Evolutionary conservation across 2,329 filamentous ascomycete genomes (phyloP).

Genomic region (Xylariaceae sp.): DNA sequence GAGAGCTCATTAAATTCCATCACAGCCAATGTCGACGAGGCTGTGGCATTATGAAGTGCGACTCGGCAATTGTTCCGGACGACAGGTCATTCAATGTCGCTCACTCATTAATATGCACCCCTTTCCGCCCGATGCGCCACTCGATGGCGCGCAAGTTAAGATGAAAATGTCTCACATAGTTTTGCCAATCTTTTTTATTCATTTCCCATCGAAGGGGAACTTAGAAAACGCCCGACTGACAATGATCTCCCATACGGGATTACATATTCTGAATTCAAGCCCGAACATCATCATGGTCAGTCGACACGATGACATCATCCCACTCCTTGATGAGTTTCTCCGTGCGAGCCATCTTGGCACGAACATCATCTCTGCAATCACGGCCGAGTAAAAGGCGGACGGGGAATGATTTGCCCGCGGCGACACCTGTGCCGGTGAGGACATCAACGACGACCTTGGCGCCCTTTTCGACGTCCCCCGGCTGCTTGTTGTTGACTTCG

Average conservation of each 20-base stretch:
- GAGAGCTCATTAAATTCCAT: too few species aligned
- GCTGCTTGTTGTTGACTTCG: slow-evolving; percentile 42
- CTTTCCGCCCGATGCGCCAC: too few species aligned
- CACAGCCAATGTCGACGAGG: too few species aligned
- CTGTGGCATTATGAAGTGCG: too few species aligned
- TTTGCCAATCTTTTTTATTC: too few species aligned
- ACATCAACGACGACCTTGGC: slow-evolving; percentile 49
- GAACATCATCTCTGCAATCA: slow-evolving; percentile 41
- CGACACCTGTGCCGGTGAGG: slow-evolving; percentile 45
- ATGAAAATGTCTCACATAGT: too few species aligned
- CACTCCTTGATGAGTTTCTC: slow-evolving; percentile 44
- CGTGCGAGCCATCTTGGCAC: slow-evolving; percentile 39
- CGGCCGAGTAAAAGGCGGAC: slow-evolving; percentile 49
- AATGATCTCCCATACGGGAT: neutral
- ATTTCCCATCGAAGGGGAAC: too few species aligned
- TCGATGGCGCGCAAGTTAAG: too few species aligned
- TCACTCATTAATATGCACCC: too few species aligned
- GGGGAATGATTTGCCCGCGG: slow-evolving; percentile 45
- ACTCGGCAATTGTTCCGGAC: too few species aligned
- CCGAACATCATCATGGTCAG: slow-evolving; percentile 31
- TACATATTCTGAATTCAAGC: neutral
- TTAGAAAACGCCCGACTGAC: too few species aligned
- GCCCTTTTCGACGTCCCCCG: slow-evolving; percentile 51
- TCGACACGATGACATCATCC: slow-evolving; percentile 39
- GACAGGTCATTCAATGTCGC: too few species aligned